Evolutionary conservation across 192 early-diverging fungal genomes (phyloP).

Genomic region (Entrophospora sp.): DNA sequence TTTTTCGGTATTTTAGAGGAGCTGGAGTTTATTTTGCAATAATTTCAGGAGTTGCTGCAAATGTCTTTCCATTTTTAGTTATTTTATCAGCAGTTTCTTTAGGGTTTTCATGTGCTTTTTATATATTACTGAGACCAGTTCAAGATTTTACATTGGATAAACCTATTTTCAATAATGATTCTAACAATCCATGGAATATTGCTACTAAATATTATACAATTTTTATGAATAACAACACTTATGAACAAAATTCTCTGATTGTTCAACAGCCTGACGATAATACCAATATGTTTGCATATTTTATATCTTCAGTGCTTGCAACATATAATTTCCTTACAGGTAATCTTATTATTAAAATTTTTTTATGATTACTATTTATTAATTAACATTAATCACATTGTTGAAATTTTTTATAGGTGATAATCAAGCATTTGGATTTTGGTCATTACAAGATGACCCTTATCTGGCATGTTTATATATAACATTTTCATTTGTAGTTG

Average conservation of each 20-base stretch:
- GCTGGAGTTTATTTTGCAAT: background rate
- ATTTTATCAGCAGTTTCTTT: background rate
- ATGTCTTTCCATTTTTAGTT: background rate
- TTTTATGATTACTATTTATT: background rate
- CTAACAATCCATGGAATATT: background rate
- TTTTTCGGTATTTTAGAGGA: background rate
- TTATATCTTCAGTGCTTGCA: background rate
- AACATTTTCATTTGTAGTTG: background rate
- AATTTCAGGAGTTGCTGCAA: background rate
- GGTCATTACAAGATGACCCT: background rate
- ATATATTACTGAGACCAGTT: background rate
- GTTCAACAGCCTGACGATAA: background rate
- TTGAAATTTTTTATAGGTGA: too few species aligned
- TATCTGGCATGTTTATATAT: background rate
- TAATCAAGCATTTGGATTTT: background rate
- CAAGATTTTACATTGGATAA: background rate
- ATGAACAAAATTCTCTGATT: background rate
- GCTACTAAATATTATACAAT: too few species aligned
- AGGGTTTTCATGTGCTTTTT: background rate
- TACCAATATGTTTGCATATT: background rate
- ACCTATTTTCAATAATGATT: background rate
- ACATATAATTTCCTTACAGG: constrained; percentile 1
- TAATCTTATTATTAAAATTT: background rate
- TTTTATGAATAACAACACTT: too few species aligned
- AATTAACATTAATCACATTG: background rate